Conservation (phyloP, 495 filamentous ascomycete species). For the Lasiosphaeriaceae sp. region DNA sequence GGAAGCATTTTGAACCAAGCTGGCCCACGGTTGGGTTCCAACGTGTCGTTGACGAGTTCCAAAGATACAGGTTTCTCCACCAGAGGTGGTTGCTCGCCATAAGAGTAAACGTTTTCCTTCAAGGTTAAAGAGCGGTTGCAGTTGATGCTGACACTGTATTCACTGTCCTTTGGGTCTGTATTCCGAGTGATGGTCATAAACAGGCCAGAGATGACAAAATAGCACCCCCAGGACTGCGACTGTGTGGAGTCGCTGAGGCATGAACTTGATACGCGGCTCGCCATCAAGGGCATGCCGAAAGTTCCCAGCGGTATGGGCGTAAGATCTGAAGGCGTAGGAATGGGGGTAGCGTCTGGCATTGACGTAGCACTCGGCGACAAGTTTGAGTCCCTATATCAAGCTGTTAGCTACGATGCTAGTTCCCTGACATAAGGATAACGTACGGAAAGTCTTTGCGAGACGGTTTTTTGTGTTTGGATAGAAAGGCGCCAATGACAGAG, state of each 20-base stretch:
- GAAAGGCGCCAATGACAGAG: conserved; percentile 43
- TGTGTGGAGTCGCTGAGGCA: conserved; percentile 64
- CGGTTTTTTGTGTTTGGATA: conserved; percentile 25
- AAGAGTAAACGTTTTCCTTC: conserved; percentile 46
- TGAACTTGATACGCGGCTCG: conserved; percentile 55
- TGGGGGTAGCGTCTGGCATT: conserved; percentile 61
- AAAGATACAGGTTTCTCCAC: conserved; percentile 48
- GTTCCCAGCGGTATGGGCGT: conserved; percentile 60
- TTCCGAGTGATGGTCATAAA: conserved; percentile 24
- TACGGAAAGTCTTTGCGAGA: conserved; percentile 25
- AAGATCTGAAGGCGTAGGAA: conserved; percentile 54
- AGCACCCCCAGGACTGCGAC: conserved; percentile 67
- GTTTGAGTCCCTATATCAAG: conserved; percentile 15
- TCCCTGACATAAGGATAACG: conserved; percentile 2
- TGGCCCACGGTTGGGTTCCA: conserved; percentile 59
- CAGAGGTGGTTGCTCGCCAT: conserved; percentile 70
- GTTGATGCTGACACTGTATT: conserved; percentile 34
- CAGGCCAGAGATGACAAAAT: conserved; percentile 32
- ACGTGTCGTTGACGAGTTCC: conserved; percentile 59
- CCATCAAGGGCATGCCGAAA: conserved; percentile 55
- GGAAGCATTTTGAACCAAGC: conserved; percentile 67
- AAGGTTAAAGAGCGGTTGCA: conserved; percentile 31
- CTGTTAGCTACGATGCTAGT: conserved; percentile 10
- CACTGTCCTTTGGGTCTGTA: conserved; percentile 9
- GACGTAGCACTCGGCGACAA: conserved; percentile 35